Base-by-base conservation (phyloP, 2,329 filamentous ascomycete species). In the Trichoderma atroviride region DNA sequence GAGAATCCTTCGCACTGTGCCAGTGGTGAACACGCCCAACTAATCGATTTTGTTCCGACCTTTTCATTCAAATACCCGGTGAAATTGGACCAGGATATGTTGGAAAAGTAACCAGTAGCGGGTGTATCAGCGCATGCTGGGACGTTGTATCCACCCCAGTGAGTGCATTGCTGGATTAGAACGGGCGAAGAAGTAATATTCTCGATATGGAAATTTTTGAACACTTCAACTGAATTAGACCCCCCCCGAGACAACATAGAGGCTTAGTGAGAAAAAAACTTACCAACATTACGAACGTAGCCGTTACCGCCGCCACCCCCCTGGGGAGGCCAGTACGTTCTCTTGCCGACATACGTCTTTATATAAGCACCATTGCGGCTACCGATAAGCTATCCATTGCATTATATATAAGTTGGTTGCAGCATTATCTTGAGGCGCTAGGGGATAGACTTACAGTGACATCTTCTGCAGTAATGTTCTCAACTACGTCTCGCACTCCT, bases 361-460 rank as follows among this genome's bases (percentile, higher is more conserved):
- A 64, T 64, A 24, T 64, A 64, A 14, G 61, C 61, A 16, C 61
- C 61, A 31, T 64, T 64, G 31, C 61, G 61, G n/a, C 61, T 64
- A 35, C 61, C 61, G 9, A 37, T 55, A 11, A 64, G 33, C 61
- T 64, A 7, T 14, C 11, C 33, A 35, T 13, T 4, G 11, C 22
- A 6, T 11, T 7, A 29, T 31, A 55, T 14, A 5, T 40, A 3
- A 29, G 22, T 22, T 27, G 2, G 31, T 63, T n/a, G 22, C 5
- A 33, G 11, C 7, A n/a, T 40, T 1, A 13, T 6, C 5, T 6
- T n/a, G 24, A n/a, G 6, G 3, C 11, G 5, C 4, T 53, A 13
- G 14, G 3, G 50, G 9, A 6, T n/a, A 37, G 33, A 40, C 31
- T 37, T 55, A 64, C 61, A 29, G 61, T 55, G 33, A 64, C 47